Base-by-base conservation (phyloP, 2,329 filamentous ascomycete species). In the Samsoniella hepiali region DNA sequence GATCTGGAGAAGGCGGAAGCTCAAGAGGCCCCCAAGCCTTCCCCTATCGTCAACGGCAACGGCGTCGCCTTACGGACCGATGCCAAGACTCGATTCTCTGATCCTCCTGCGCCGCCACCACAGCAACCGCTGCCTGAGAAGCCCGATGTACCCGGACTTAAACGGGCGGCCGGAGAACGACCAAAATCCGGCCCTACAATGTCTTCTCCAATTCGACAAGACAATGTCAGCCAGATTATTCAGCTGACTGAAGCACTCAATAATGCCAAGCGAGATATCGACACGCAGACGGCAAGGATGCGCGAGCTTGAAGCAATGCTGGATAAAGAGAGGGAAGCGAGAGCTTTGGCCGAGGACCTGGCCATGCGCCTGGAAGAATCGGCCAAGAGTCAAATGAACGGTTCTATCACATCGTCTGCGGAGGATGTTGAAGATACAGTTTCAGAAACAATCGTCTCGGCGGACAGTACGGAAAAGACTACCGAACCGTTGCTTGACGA, bases 121-220 rank as follows among this genome's bases (percentile, higher is more conserved):
- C 93, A 96, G 69, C 93, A 96, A 69, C 94, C 94, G 15, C 80
- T 98, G 6, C 94, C 94, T 1, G 93, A 97, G 73, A 97, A 97
- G 74, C 94, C 94, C 0, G 92, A 96, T 75, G 86, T 83, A 0
- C 85, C 88, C 0, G 86, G 91, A 1, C 76, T 97, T 36, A 93
- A 91, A 72, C 85, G 93, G 62, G 83, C 83, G 5, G 87, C 91
- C 32, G 93, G 90, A 0, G 92, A 96, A 67, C 87, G 89, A 63
- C 84, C 89, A 9, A 91, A 88, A 72, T 78, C 82, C 1, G 75
- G 78, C 38, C 75, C 79, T 6, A 76, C 78, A 22, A 84, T 76
- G 68, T 77, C 78, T 3, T 90, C 87, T 0, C 87, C 87, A 0
- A 79, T 85, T 42, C 83, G 86, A 11, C 82, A 81, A 62, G 84